Conservation (phyloP, 441 rosid genomes). For the Populus trichocarpa region DNA sequence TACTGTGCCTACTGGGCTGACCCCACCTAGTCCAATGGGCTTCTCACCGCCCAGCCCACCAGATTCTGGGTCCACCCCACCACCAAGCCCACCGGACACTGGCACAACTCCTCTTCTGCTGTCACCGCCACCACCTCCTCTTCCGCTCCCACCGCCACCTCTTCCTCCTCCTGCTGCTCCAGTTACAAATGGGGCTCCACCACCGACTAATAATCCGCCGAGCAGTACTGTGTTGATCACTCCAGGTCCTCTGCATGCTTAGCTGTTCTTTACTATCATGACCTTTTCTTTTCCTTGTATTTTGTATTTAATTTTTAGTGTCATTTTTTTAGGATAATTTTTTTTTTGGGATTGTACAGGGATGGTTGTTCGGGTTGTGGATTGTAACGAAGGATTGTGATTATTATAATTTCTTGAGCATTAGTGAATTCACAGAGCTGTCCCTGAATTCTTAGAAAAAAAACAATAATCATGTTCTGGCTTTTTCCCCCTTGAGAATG, state of each 20-base stretch:
- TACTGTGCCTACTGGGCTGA: slow-evolving; percentile 8
- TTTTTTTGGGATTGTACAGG: slow-evolving; percentile 20
- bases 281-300: not conserved
- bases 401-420: not conserved
- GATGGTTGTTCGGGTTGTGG: not conserved
- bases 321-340: not conserved
- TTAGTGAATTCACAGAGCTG: slow-evolving; percentile 5
- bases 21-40: slow-evolving; percentile 12
- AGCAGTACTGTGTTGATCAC: slow-evolving; percentile 33
- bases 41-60: slow-evolving; percentile 14
- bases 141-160: slow-evolving; percentile 47
- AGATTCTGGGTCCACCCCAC: slow-evolving; percentile 10
- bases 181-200: slow-evolving; percentile 36
- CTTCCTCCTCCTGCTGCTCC: slow-evolving; percentile 45
- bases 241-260: slow-evolving; percentile 66
- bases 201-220: slow-evolving; percentile 47
- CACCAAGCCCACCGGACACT: slow-evolving; percentile 27
- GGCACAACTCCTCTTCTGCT: too few relatives aligned
- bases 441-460: not conserved
- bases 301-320: not conserved
- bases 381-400: slow-evolving; percentile 1
- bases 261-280: slow-evolving; percentile 12
- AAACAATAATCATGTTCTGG: not conserved
- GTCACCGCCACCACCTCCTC: slow-evolving; percentile 33
- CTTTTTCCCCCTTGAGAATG: not conserved